Base-by-base conservation (phyloP, 768 basidiomycete species). In the Kwoniella botswanensis region DNA sequence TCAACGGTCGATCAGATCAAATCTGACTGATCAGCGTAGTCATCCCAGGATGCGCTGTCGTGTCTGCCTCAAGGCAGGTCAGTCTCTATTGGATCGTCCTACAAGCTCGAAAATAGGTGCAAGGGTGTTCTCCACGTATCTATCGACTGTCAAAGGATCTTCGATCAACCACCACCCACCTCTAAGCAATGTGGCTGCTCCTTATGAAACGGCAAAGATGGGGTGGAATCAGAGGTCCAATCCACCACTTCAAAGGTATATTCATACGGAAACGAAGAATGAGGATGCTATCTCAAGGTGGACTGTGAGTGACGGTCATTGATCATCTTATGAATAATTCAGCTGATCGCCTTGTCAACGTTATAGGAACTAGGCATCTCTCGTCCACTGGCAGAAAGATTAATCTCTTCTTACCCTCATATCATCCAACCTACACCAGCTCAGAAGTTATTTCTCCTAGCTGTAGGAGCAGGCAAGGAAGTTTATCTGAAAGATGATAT, bases 401-500 rank as follows among this genome's bases (percentile, higher is more conserved):
- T 68, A 2, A 21, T 56, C 29, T 15, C 17, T 15, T 22, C 41
- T n/a, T 74, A 59, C 42, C 73, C 73, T 0, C 65, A 71, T 60
- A 71, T 74, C 35, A 17, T n/a, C 4, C 53, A 26, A 13, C 73
- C 73, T 26, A 74, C 73, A 6, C 57, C 65, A n/a, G 73, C 73
- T 26, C 73, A 74, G 53, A 44, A 52, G 21, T 21, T 68, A 10
- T 71, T 74, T 26, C 18, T 67, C 3, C 41, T 65, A 13, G 70
- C 73, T 4, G 70, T 71, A 12, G 35, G 53, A 21, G 53, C 55
- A 2, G 70, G 67, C 4, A 74, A 71, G 22, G 73, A 71, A 43
- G 63, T 74, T 2, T 74, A 64, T n/a, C 57, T 74, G 35, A 58
- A 65, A 24, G 73, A 74, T 65, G 61, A 65, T 46, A 74, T 71